Evolutionary conservation across 2,329 filamentous ascomycete species (phyloP).

Genomic region (Corynespora cassiicola): DNA sequence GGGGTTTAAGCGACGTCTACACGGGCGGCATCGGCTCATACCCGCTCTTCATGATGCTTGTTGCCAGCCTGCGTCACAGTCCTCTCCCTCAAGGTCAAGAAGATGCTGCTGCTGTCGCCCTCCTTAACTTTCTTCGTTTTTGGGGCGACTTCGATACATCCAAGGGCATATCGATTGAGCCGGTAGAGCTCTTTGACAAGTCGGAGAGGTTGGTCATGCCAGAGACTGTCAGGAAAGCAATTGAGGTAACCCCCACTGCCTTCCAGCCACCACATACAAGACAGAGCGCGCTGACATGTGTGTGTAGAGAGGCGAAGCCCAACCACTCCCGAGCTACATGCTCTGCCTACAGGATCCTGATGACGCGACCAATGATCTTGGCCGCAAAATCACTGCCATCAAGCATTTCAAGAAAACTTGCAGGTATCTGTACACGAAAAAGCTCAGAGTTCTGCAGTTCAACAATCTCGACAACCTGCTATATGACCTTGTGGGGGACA

Average conservation of each 20-base stretch:
- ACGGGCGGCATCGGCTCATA: conserved; percentile 61
- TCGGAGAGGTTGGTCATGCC: conserved; percentile 22
- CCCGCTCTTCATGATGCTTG: conserved; percentile 63
- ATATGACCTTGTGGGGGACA: too few relatives aligned
- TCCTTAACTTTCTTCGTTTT: conserved; percentile 59
- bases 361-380: conserved; percentile 64
- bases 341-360: conserved; percentile 67
- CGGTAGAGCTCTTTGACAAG: conserved; percentile 53
- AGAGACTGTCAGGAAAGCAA: conserved; percentile 14
- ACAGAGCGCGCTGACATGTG: conserved; percentile 10
- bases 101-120: conserved; percentile 47
- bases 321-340: conserved; percentile 37
- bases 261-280: not conserved
- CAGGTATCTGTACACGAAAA: conserved; percentile 3
- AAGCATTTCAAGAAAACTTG: conserved; percentile 58
- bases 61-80: conserved; percentile 58
- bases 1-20: conserved; percentile 56
- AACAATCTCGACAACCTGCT: too few relatives aligned
- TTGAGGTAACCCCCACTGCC: conserved; percentile 19
- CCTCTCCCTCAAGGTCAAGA: conserved; percentile 40
- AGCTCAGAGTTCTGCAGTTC: too few relatives aligned
- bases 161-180: conserved; percentile 58
- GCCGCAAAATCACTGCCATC: conserved; percentile 55
- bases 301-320: conserved; percentile 16
- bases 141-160: conserved; percentile 56